Evolutionary conservation across 2,329 filamentous ascomycete species (phyloP).

Genomic region (Triangularia setosa): DNA sequence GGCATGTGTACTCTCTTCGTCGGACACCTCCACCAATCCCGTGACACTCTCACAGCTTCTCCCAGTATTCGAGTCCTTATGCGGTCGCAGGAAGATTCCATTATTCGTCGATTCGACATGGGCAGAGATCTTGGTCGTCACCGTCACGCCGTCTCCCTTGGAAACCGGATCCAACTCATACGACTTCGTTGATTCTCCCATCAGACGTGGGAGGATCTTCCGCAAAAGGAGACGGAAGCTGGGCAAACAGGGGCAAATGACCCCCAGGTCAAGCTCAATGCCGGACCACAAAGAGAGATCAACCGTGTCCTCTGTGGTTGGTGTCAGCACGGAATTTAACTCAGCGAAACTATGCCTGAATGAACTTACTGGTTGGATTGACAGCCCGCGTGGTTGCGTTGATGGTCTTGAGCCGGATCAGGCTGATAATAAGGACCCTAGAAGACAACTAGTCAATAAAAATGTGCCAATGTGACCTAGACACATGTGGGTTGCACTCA

Average conservation of each 20-base stretch:
- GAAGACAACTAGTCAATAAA: neutral
- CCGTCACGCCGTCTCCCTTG: neutral
- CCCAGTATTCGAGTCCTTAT: neutral
- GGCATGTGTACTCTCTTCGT: constrained; percentile 6
- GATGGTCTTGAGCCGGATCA: constrained; percentile 26
- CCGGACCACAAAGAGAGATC: constrained; percentile 23
- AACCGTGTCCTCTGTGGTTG: constrained; percentile 22
- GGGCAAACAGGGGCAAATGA: constrained; percentile 26
- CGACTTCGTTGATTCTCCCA: constrained; percentile 9
- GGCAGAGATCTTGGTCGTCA: neutral
- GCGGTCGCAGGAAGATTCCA: neutral
- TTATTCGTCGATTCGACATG: neutral
- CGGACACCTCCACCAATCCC: constrained; percentile 12
- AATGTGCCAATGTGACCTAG: neutral
- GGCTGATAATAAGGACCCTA: constrained; percentile 24
- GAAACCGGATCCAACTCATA: constrained; percentile 19
- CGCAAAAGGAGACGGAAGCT: constrained; percentile 23
- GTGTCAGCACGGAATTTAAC: neutral
- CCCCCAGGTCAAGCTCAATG: constrained; percentile 25
- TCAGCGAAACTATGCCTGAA: neutral
- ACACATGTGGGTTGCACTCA: constrained; percentile 19
- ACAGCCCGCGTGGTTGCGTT: constrained; percentile 18
- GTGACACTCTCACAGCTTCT: constrained; percentile 15
- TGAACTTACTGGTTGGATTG: constrained; percentile 24
- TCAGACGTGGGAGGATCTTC: constrained; percentile 17